phyloP scores from a whole-genome alignment of 371 early-diverging fungal genomes.

The Lichtheimia ramosa region DNA sequence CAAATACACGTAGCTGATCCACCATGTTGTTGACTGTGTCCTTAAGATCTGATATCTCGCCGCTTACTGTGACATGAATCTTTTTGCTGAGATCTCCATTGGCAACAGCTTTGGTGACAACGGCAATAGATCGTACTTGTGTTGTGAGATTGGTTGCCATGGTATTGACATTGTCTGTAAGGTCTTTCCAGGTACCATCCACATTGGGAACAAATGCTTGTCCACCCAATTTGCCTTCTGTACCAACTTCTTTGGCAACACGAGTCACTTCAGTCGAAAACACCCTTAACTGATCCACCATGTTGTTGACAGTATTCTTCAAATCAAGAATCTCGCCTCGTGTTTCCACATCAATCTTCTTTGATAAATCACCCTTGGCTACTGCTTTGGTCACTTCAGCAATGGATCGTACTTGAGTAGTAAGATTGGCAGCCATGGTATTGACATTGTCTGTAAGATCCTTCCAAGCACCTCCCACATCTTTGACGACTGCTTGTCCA shows the following conservation, averaged over 20 bases:
- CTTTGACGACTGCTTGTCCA: conserved; percentile 40
- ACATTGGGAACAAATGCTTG: conserved; percentile 43
- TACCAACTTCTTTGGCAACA: conserved; percentile 50
- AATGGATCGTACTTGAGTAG: conserved; percentile 55
- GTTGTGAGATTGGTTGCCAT: conserved; percentile 51
- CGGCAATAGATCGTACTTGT: conserved; percentile 56
- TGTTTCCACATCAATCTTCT: conserved; percentile 63
- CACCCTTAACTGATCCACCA: conserved; percentile 41
- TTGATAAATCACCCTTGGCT: conserved; percentile 57
- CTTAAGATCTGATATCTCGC: conserved; percentile 50
- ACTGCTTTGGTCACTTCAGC: conserved; percentile 55
- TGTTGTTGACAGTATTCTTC: conserved; percentile 69
- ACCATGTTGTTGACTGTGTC: conserved; percentile 40
- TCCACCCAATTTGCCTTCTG: conserved; percentile 47
- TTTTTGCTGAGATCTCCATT: conserved; percentile 51
- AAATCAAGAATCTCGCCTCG: conserved; percentile 67
- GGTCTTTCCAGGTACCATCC: conserved; percentile 51
- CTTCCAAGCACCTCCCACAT: conserved; percentile 56
- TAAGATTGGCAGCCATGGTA: conserved; percentile 51
- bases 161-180: conserved; percentile 51
- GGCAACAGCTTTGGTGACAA: conserved; percentile 61
- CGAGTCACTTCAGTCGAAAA: conserved; percentile 47
- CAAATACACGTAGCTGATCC: conserved; percentile 55
- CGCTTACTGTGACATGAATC: conserved; percentile 35
- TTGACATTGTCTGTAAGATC: conserved; percentile 56